Conservation (phyloP, 257 asterid genomes). For the Leptodermis oblonga region DNA sequence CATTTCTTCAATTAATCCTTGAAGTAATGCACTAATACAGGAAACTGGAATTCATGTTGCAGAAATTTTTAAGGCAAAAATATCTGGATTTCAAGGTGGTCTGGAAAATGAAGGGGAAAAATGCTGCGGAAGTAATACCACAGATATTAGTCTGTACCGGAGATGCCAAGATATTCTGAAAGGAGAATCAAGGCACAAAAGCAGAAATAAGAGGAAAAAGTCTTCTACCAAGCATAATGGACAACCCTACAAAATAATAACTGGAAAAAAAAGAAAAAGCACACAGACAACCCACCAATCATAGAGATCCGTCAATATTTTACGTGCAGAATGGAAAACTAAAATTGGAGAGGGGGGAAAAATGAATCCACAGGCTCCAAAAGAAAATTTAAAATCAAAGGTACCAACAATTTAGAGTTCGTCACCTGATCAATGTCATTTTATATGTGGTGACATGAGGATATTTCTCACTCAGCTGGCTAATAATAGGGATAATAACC, state of each 20-base stretch:
- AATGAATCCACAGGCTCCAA: background rate
- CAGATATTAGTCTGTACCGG: background rate
- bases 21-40: background rate
- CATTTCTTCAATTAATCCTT: background rate
- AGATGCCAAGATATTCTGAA: background rate
- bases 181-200: background rate
- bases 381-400: background rate
- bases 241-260: background rate
- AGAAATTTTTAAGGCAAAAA: background rate
- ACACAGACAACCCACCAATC: background rate
- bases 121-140: background rate
- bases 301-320: background rate
- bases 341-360: background rate
- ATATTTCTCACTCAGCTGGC: conserved; percentile 76
- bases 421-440: conserved; percentile 85
- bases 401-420: background rate
- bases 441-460: conserved; percentile 89
- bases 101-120: background rate
- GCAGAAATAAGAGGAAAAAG: background rate
- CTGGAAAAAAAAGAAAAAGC: background rate
- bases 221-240: background rate
- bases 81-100: background rate
- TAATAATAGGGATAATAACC: conserved; percentile 74
- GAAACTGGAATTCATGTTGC: background rate
- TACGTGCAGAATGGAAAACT: background rate